Percentiles rank a stretch among this genome's conserved stretches.
Conservation (phyloP, 1,284 basidiomycete species). For the Cryptococcus hybrid region DNA sequence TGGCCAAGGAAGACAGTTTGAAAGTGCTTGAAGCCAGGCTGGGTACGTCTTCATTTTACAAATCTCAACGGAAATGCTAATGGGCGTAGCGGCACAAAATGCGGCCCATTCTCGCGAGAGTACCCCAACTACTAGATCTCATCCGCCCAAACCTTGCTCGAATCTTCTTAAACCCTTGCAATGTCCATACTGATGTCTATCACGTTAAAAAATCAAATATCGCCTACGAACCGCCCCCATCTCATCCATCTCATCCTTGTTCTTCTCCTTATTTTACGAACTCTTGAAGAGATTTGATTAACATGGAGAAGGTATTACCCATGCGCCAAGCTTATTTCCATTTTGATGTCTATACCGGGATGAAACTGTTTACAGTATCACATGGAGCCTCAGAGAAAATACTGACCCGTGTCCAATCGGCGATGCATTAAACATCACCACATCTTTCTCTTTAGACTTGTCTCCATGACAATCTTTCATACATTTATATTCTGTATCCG, state of each 20-base stretch:
- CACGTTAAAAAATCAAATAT: not conserved
- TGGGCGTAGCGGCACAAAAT: conserved; percentile 11
- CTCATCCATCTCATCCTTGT: not conserved
- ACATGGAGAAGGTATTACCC: too few species aligned
- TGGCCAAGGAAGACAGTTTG: conserved; percentile 79
- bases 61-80: not conserved
- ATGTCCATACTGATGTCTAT: conserved; percentile 1
- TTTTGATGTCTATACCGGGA: not conserved
- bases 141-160: not conserved
- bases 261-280: not conserved
- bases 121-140: conserved; percentile 4
- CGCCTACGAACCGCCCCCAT: not conserved
- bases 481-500: too few species aligned
- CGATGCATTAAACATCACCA: too few species aligned
- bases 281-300: too few species aligned
- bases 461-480: too few species aligned
- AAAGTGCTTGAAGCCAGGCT: conserved; percentile 51
- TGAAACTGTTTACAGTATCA: not conserved
- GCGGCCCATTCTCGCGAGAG: conserved; percentile 12
- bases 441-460: too few species aligned
- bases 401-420: too few species aligned
- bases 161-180: not conserved
- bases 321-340: too few species aligned
- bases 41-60: conserved; percentile 25
- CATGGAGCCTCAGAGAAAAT: not conserved